A percentile compares a stretch with the other conserved stretches of the same genome.
Evolutionary conservation across 129 eudicot genomes (phyloP).

Genomic region (Lactuca sativa): DNA sequence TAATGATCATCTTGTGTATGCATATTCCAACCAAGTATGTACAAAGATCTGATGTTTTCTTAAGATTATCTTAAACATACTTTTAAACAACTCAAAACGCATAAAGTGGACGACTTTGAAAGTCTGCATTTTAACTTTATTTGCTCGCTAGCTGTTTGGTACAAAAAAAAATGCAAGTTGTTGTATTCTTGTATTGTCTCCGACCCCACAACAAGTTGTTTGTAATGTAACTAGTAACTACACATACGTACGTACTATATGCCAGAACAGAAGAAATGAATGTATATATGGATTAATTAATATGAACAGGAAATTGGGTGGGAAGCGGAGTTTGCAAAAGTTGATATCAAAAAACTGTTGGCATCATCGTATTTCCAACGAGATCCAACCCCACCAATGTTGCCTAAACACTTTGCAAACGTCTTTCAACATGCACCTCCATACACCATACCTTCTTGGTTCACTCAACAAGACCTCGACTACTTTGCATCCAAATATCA

Average conservation of each 20-base stretch:
- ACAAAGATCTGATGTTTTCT: background rate
- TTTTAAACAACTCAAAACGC: too few species aligned
- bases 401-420: conserved; percentile 48
- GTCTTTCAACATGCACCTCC: conserved; percentile 31
- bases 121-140: too few species aligned
- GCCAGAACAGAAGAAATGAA: too few species aligned
- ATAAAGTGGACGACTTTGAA: too few species aligned
- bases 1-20: background rate
- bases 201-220: too few species aligned
- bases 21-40: conserved; percentile 9
- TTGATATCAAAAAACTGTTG: conserved; percentile 47
- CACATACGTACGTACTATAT: too few species aligned
- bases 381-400: conserved; percentile 42
- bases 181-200: too few species aligned
- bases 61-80: background rate
- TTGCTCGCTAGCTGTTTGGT: too few species aligned
- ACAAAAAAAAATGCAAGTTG: too few species aligned
- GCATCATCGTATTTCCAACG: conserved; percentile 45
- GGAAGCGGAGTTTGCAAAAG: conserved; percentile 68
- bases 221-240: too few species aligned
- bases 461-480: conserved; percentile 64
- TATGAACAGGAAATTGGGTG: conserved; percentile 63
- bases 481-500: conserved; percentile 63
- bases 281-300: too few species aligned
- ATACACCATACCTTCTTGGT: conserved; percentile 61